Base-by-base conservation (phyloP, 306 rosid genomes). In the Aeschynomene evenia region DNA sequence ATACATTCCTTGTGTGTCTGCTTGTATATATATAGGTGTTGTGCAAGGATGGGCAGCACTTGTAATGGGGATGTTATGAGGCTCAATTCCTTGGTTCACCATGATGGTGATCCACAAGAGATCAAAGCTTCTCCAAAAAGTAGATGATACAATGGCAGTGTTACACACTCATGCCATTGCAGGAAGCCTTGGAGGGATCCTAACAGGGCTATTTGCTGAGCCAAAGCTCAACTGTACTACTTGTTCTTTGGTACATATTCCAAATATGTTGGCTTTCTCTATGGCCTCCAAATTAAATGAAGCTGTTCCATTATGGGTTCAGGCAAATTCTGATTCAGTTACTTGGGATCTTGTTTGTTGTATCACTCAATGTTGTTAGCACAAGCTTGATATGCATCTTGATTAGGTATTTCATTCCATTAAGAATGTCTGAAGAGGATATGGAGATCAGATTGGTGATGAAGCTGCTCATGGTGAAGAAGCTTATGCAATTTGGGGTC, bases 401-500 rank as follows among this genome's bases (percentile, higher is more conserved):
- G 4, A 52, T 83, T 26, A 15, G 77, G 14, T 0, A 72, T 3
- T 3, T 76, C 0, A 56, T 83, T 77, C 87, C 87, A 0, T 31
- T 83, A 5, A 45, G 84, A 50, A 83, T 83, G 87, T 79, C 84
- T 1, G 87, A 79, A 23, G 87, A 79, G 74, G 87, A 83, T 11
- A 83, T 83, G 87, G 87, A 83, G 20, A n/a, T n/a, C n/a, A n/a
- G n/a, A 68, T 83, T 0, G 87, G 87, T 26, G 87, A 83, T 37
- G 87, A 45, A 2, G 87, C 87, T 71, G 87, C 87, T 56, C 87
- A 83, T 33, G 87, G 87, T 2, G 87, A 83, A 76, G 87, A 79
- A 23, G 87, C 87, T 4, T 83, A 83, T 76, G 87, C 87, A 0
- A 83, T 83, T 6, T 79, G 87, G 84, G 87, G 87, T 20, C 87